Percentiles rank a stretch among this genome's conserved stretches.
These are phyloP conservation scores for Blastobotrys americana DNA, from an alignment of 805 yeast species.

Conservation along the genomic window DNA sequence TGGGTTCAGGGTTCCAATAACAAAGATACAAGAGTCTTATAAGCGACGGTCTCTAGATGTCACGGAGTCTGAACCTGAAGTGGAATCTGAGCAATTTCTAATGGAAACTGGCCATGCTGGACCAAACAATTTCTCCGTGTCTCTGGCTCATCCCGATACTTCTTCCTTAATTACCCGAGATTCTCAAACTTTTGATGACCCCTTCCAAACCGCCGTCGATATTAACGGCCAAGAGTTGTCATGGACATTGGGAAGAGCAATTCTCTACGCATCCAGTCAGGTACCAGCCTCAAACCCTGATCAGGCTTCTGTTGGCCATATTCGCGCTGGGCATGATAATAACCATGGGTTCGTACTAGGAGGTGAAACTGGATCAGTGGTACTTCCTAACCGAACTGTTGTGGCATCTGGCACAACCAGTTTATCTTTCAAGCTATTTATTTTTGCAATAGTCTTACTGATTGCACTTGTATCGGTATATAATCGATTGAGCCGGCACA, in stretches of 20 bases:
- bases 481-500: background rate
- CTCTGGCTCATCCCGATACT: background rate
- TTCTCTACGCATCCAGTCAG: constrained; percentile 73
- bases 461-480: background rate
- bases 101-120: constrained; percentile 10
- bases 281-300: constrained; percentile 1
- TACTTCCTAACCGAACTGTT: background rate
- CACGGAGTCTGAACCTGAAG: constrained; percentile 21
- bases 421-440: background rate
- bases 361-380: constrained; percentile 1
- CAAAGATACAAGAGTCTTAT: constrained; percentile 11
- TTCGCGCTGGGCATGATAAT: background rate
- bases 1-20: constrained; percentile 75
- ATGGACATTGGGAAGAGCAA: constrained; percentile 90
- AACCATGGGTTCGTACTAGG: background rate
- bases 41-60: constrained; percentile 6
- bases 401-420: background rate
- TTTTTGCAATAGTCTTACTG: background rate
- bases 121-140: constrained; percentile 24
- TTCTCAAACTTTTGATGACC: background rate
- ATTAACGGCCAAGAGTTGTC: constrained; percentile 81
- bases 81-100: constrained; percentile 15
- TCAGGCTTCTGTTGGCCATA: background rate
- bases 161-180: background rate
- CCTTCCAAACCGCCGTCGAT: constrained; percentile 70